Conservation (phyloP, 495 filamentous ascomycete genomes). For the Cercophora newfieldiana region DNA sequence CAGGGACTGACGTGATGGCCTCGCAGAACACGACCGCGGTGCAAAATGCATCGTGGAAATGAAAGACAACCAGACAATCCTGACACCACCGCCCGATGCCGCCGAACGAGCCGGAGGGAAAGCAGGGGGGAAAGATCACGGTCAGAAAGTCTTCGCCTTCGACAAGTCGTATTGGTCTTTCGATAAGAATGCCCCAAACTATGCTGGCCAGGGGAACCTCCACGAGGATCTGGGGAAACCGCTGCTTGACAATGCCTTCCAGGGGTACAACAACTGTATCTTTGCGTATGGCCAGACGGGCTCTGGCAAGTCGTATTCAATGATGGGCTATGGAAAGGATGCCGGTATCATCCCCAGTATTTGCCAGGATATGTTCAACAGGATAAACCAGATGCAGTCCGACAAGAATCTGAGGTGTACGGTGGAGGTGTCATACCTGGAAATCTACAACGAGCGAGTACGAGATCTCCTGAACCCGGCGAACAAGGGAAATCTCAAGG, state of each 20-base stretch:
- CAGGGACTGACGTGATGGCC: neutral
- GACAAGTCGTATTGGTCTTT: slow-evolving; percentile 99
- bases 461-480: slow-evolving; percentile 94
- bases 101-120: slow-evolving; percentile 56
- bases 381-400: slow-evolving; percentile 71
- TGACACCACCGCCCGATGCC: slow-evolving; percentile 70
- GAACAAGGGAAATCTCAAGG: slow-evolving; percentile 94
- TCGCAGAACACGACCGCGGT: slow-evolving; percentile 76
- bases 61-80: slow-evolving; percentile 86
- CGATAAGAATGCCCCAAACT: slow-evolving; percentile 74
- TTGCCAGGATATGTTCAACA: slow-evolving; percentile 94
- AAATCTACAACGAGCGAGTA: slow-evolving; percentile 99
- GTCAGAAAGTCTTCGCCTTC: slow-evolving; percentile 89
- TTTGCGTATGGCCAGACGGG: slow-evolving; percentile 99
- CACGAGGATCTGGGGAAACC: slow-evolving; percentile 87
- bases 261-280: slow-evolving; percentile 99
- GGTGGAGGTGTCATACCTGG: slow-evolving; percentile 97
- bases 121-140: slow-evolving; percentile 65
- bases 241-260: slow-evolving; percentile 95
- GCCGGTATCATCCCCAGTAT: slow-evolving; percentile 97
- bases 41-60: slow-evolving; percentile 99
- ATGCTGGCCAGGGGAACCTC: slow-evolving; percentile 86
- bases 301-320: slow-evolving; percentile 97
- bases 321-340: slow-evolving; percentile 99
- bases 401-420: slow-evolving; percentile 83